Conservation (phyloP, 768 basidiomycete species). For the Agrocybe pediades region DNA sequence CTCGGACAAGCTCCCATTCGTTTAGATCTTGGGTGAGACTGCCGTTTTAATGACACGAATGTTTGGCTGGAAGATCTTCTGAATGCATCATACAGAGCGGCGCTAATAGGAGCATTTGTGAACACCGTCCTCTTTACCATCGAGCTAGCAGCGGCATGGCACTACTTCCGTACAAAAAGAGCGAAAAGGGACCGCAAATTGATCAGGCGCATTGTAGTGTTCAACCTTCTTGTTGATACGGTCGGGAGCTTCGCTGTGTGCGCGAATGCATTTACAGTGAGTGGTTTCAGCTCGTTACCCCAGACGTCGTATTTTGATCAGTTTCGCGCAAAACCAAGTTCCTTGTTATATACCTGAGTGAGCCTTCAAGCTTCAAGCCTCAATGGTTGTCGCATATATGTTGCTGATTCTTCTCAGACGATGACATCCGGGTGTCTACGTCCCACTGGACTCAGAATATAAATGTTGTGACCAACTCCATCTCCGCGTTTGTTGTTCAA, state of each 20-base stretch:
- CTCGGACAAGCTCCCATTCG: background rate
- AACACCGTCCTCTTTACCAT: conserved; percentile 14
- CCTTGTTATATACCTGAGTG: conserved; percentile 6
- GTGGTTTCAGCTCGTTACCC: background rate
- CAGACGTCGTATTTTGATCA: background rate
- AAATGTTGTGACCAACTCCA: conserved; percentile 8
- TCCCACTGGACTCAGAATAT: conserved; percentile 7
- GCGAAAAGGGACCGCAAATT: conserved; percentile 1
- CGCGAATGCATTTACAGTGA: conserved; percentile 10
- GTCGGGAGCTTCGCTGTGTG: conserved; percentile 11
- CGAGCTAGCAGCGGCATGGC: conserved; percentile 9
- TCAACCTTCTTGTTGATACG: conserved; percentile 11
- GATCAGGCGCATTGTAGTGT: conserved; percentile 1
- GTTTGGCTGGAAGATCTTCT: background rate
- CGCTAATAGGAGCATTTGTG: conserved; percentile 9
- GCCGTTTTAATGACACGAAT: too few species aligned
- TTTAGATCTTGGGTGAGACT: background rate
- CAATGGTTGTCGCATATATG: background rate
- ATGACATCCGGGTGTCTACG: background rate
- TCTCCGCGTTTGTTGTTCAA: conserved; percentile 9
- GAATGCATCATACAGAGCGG: conserved; percentile 9
- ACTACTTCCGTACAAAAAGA: conserved; percentile 6
- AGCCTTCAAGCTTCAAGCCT: too few species aligned
- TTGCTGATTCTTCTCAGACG: background rate
- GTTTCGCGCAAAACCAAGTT: background rate